Conservation (phyloP, 768 basidiomycete species). For the Inosperma sp. region DNA sequence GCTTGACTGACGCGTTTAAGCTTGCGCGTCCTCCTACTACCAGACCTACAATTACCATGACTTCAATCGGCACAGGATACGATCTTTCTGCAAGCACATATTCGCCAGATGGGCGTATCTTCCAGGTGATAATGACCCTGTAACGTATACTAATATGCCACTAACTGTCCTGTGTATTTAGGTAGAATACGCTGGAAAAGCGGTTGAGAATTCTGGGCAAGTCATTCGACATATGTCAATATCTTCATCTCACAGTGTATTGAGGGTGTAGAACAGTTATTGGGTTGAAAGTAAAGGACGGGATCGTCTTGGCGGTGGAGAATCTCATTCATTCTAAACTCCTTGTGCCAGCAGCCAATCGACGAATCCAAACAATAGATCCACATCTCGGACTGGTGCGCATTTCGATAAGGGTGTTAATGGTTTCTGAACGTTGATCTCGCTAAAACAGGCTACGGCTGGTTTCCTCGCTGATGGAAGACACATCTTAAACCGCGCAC, state of each 20-base stretch:
- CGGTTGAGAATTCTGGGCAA: constrained; percentile 97
- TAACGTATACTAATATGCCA: neutral
- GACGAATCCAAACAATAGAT: constrained; percentile 91
- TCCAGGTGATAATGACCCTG: constrained; percentile 59
- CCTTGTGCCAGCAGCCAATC: constrained; percentile 86
- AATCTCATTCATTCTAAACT: constrained; percentile 95
- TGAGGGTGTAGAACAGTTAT: constrained; percentile 77
- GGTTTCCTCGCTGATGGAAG: constrained; percentile 93
- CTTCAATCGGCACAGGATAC: constrained; percentile 98
- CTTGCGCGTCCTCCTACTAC: constrained; percentile 38
- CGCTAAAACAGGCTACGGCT: constrained; percentile 68
- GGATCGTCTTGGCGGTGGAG: constrained; percentile 95
- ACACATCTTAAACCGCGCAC: constrained; percentile 76
- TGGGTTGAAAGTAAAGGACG: constrained; percentile 91
- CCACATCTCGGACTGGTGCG: constrained; percentile 87
- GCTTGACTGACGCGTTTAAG: constrained; percentile 44
- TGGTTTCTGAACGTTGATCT: constrained; percentile 5
- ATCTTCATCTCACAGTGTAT: constrained; percentile 7
- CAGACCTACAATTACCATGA: constrained; percentile 52
- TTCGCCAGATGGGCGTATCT: constrained; percentile 96
- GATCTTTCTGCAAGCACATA: constrained; percentile 93
- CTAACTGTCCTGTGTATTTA: constrained; percentile 26
- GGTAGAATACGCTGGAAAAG: constrained; percentile 98
- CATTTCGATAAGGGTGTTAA: neutral
- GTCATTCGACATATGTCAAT: constrained; percentile 16